phyloP scores from a whole-genome alignment of 371 early-diverging fungal species.

The Apophysomyces trapeziformis region DNA sequence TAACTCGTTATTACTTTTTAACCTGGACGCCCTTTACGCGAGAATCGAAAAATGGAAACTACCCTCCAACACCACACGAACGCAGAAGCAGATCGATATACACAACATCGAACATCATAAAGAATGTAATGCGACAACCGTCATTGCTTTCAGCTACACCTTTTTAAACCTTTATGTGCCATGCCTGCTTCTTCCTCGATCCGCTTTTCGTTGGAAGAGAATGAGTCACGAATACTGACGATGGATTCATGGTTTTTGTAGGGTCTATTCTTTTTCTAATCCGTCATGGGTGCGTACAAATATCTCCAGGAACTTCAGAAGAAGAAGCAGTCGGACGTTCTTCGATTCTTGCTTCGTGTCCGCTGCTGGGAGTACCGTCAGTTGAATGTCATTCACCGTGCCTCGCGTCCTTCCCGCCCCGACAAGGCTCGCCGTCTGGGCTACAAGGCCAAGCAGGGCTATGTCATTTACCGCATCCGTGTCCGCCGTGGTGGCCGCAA shows the following conservation, averaged over 20 bases:
- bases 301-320: conserved; percentile 98
- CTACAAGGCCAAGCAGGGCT: conserved; percentile 99
- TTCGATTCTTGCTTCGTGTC: conserved; percentile 98
- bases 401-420: conserved; percentile 97
- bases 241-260: neutral
- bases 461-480: conserved; percentile 97
- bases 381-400: conserved; percentile 96
- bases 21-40: too few species aligned
- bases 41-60: too few species aligned
- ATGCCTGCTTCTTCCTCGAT: neutral
- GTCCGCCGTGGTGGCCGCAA: conserved; percentile 99
- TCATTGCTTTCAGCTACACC: neutral
- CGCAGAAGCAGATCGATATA: too few species aligned
- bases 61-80: too few species aligned
- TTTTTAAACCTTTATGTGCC: neutral
- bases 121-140: too few species aligned
- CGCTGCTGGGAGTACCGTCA: conserved; percentile 99
- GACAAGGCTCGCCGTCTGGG: conserved; percentile 99
- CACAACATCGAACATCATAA: too few species aligned
- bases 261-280: neutral
- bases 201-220: too few species aligned
- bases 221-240: too few species aligned
- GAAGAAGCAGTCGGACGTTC: conserved; percentile 99
- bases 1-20: too few species aligned
- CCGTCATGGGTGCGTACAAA: conserved; percentile 67